Percentiles rank a stretch among this genome's conserved stretches.
Evolutionary conservation across 139 green algal species (phyloP).

Genomic region (Yamagishiella unicocca): DNA sequence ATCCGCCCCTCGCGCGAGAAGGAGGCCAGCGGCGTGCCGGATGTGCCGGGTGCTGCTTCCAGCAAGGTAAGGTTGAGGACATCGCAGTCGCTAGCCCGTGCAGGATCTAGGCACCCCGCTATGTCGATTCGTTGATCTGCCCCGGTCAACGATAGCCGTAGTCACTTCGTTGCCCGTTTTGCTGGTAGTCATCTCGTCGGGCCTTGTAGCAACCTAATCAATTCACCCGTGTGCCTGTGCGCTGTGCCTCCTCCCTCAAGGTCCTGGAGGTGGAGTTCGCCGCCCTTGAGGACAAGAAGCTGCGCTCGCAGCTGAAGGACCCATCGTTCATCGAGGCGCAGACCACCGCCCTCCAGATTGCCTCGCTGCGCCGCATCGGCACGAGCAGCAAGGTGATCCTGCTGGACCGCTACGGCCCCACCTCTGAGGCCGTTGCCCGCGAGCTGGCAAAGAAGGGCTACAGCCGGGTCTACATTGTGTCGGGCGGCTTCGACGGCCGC

Average conservation of each 20-base stretch:
- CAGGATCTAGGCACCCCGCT: too few relatives aligned
- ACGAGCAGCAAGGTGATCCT: constrained; percentile 80
- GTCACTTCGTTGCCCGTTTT: too few relatives aligned
- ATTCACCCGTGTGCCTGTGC: too few relatives aligned
- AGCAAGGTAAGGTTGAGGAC: constrained; percentile 48
- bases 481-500: constrained; percentile 80
- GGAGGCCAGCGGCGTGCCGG: constrained; percentile 83
- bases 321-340: constrained; percentile 63
- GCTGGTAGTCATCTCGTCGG: too few relatives aligned
- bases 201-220: too few relatives aligned
- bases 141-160: too few relatives aligned
- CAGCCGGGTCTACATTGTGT: constrained; percentile 54
- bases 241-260: not conserved
- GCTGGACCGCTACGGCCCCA: constrained; percentile 82
- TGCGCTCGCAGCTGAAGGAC: constrained; percentile 80
- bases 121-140: too few relatives aligned
- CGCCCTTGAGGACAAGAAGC: constrained; percentile 73
- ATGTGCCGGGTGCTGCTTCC: constrained; percentile 72
- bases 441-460: constrained; percentile 81
- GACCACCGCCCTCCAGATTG: constrained; percentile 85
- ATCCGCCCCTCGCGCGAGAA: constrained; percentile 83
- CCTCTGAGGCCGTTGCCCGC: constrained; percentile 77
- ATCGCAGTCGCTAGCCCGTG: too few relatives aligned
- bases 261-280: constrained; percentile 88
- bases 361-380: constrained; percentile 77